Conservation (phyloP, 495 filamentous ascomycete species). For the Neurospora tetrasperma region DNA sequence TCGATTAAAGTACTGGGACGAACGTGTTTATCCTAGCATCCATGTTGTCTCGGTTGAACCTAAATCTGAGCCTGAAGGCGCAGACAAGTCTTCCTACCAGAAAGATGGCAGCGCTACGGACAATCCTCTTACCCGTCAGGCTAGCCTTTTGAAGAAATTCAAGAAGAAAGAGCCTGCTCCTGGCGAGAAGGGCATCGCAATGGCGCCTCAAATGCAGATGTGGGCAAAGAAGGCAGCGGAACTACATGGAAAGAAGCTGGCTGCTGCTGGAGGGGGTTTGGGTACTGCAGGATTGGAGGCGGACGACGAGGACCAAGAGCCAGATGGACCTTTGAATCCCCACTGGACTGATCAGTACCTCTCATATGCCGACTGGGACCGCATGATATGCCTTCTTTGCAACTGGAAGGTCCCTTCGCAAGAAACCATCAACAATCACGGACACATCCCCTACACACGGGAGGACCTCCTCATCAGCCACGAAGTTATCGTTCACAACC, state of each 20-base stretch:
- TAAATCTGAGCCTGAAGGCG: slow-evolving; percentile 21
- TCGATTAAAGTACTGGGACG: slow-evolving; percentile 77
- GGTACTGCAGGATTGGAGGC: not conserved
- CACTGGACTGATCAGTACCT: slow-evolving; percentile 18
- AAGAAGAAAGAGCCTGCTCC: slow-evolving; percentile 53
- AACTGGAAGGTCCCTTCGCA: slow-evolving; percentile 19
- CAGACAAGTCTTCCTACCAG: slow-evolving; percentile 24
- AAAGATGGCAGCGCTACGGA: slow-evolving; percentile 12
- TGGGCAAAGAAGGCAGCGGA: slow-evolving; percentile 85
- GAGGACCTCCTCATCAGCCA: slow-evolving; percentile 24
- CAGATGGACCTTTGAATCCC: slow-evolving; percentile 10
- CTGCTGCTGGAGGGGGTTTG: not conserved
- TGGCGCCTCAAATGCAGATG: slow-evolving; percentile 65
- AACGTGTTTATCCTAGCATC: slow-evolving; percentile 63
- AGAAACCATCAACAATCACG: slow-evolving; percentile 10
- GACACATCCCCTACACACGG: slow-evolving; percentile 12
- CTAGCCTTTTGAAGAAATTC: slow-evolving; percentile 14
- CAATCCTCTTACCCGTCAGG: slow-evolving; percentile 26
- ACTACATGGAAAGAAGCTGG: slow-evolving; percentile 49
- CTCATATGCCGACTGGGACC: slow-evolving; percentile 28
- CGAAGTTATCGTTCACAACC: slow-evolving; percentile 18
- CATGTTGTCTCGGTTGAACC: slow-evolving; percentile 45
- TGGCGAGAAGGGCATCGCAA: slow-evolving; percentile 41
- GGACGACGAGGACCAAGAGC: slow-evolving; percentile 13
- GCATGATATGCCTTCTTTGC: slow-evolving; percentile 23